These are phyloP conservation scores for Avicennia marina DNA, from an alignment of 257 asterid genomes.

Conservation along the genomic window DNA sequence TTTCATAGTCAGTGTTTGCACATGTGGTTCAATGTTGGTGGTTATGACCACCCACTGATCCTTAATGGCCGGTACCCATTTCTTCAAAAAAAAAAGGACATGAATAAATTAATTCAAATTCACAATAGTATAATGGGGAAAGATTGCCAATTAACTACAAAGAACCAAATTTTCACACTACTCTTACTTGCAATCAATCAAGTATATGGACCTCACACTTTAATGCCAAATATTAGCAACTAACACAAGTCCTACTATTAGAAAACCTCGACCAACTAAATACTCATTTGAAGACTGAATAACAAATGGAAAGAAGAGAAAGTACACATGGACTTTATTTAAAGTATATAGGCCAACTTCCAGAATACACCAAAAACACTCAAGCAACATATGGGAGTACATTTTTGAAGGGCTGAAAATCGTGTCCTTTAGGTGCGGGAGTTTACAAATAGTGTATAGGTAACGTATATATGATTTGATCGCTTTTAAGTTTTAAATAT, in stretches of 20 bases:
- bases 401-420: too few relatives aligned
- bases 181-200: constrained; percentile 2
- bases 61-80: constrained; percentile 68
- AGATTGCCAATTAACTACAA: too few relatives aligned
- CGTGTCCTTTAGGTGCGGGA: too few relatives aligned
- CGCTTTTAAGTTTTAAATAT: too few relatives aligned
- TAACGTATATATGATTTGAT: too few relatives aligned
- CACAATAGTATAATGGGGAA: not conserved
- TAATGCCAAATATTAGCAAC: not conserved
- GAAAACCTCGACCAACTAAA: constrained; percentile 2
- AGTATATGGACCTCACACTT: not conserved
- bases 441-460: too few relatives aligned
- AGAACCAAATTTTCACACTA: too few relatives aligned
- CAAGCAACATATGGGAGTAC: too few relatives aligned
- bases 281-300: not conserved
- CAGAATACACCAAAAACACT: too few relatives aligned
- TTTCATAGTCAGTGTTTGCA: constrained; percentile 50
- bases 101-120: constrained; percentile 6
- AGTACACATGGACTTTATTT: too few relatives aligned
- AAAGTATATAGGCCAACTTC: constrained; percentile 1
- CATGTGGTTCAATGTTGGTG: constrained; percentile 63
- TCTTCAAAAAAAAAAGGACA: constrained; percentile 42
- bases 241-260: not conserved
- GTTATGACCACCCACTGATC: constrained; percentile 69
- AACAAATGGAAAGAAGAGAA: constrained; percentile 6